Evolutionary conservation across 805 yeast genomes (phyloP), one percentile per base, ranked within the genome.

Genomic region (Ogataea ramenticola): DNA sequence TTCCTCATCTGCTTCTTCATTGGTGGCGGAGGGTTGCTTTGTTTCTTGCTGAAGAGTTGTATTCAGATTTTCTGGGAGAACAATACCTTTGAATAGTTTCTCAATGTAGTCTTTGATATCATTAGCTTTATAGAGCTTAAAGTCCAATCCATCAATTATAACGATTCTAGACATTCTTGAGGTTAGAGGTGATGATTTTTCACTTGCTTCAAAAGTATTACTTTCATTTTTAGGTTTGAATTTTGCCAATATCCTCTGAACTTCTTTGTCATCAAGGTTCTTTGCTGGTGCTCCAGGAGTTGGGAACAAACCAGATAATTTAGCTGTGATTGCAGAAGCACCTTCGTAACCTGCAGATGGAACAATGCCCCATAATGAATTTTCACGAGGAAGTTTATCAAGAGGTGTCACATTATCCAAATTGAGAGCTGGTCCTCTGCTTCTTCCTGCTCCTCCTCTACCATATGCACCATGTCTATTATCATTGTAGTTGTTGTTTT

Each of bases 271-370:
- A 12, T 62, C 62, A 4, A 74, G 67, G 41, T 64, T 71, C 31
- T 67, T 53, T 45, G 68, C 72, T 5, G 71, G 66, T 12, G 67
- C 60, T 34, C 89, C 89, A 1, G 93, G 91, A 16, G 76, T 66
- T 2, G 90, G 87, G 54, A 87, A 88, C 2, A 86, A 60, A 0
- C 96, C 96, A 1, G 87, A 75, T 16, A 84, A 64, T 54, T 87
- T 88, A 6, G 93, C 95, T 47, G 82, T 69, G 48, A 80, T 86
- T 0, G 93, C 84, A 1, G 85, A 74, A 1, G 84, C 79, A 7
- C 75, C 74, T 54, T 86, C 93, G 57, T 83, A 83, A 0, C 87
- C 91, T 11, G 20, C 27, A 4, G 21, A 4, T 1, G 95, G 89
- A 30, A 72, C 70, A 21, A 75, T 65, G 41, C 86, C 93, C 95